These are phyloP conservation scores for Bjerkandera adusta DNA, from an alignment of 1,284 basidiomycete species.

Conservation along the genomic window DNA sequence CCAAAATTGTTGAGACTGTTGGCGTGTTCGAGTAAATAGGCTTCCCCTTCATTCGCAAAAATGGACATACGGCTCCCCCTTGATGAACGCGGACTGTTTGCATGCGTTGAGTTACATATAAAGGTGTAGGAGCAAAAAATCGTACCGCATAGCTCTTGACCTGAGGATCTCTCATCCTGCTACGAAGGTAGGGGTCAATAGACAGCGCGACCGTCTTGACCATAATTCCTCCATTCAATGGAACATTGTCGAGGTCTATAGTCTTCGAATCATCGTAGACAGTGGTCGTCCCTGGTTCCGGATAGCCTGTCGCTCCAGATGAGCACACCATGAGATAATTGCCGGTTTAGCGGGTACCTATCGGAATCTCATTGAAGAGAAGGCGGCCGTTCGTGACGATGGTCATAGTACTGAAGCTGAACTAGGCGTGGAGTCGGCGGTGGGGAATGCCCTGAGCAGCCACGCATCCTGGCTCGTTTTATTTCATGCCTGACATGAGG, in stretches of 20 bases:
- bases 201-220: constrained; percentile 44
- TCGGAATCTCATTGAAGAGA: constrained; percentile 16
- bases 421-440: no score
- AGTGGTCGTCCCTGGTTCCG: constrained; percentile 45
- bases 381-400: constrained; percentile 17
- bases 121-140: no score
- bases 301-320: constrained; percentile 33
- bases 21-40: background rate
- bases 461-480: no score
- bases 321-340: background rate
- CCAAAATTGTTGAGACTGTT: constrained; percentile 24
- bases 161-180: constrained; percentile 31
- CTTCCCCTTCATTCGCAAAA: background rate
- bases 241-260: constrained; percentile 47
- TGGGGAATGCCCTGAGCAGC: no score
- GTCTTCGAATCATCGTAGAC: constrained; percentile 42
- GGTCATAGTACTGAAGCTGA: no score
- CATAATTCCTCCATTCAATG: constrained; percentile 50
- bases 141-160: background rate
- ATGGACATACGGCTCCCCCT: background rate
- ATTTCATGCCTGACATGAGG: no score
- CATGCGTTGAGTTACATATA: no score
- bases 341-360: constrained; percentile 8
- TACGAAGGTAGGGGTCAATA: constrained; percentile 48
- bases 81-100: background rate